Evolutionary conservation across 768 basidiomycete genomes (phyloP), one percentile per base, ranked within the genome.

Genomic region (Mycena sanguinolenta): DNA sequence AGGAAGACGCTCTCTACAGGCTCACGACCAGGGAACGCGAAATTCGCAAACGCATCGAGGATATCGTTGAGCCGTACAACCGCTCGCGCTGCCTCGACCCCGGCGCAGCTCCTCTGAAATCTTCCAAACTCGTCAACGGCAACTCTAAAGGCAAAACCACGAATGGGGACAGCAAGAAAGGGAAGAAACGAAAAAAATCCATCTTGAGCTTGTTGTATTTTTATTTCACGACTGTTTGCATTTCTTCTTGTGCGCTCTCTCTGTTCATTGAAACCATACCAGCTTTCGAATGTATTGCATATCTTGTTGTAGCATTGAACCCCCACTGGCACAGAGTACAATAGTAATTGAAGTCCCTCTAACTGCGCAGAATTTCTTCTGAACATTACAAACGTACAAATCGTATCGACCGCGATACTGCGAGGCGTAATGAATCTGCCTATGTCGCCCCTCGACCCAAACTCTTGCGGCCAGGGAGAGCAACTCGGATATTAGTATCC

Each of bases 21-120:
- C 86, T 95, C 39, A 93, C 92, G 8, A 88, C 89, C 3, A 87
- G 89, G 54, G 94, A 95, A 79, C 91, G 92, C 54, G 92, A 94
- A 75, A 86, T 95, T 68, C 90, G 94, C 42, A 91, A 89, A 78
- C 86, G 86, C 53, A 92, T 96, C 39, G 93, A 94, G 77, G 93
- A 94, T 72, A 86, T 92, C 63, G 80, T 89, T 63, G 89, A 88
- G 69, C 87, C 89, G 38, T 84, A 81, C 58, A 75, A 80, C 39
- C 81, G 77, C 28, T 81, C 78, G 60, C 44, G 44, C 3, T 76
- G 77, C 69, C 77, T 82, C 73, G 79, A 83, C 54, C 65, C 82
- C 63, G 78, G 53, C 53, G 75, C 58, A 71, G 68, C 82, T 73
- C 81, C 84, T 53, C 73, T 84, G 36, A 81, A 79, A 73, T 74